A percentile compares a stretch with the other conserved stretches of the same genome.
phyloP scores from a whole-genome alignment of 805 yeast genomes.

The Candida nemodendra region DNA sequence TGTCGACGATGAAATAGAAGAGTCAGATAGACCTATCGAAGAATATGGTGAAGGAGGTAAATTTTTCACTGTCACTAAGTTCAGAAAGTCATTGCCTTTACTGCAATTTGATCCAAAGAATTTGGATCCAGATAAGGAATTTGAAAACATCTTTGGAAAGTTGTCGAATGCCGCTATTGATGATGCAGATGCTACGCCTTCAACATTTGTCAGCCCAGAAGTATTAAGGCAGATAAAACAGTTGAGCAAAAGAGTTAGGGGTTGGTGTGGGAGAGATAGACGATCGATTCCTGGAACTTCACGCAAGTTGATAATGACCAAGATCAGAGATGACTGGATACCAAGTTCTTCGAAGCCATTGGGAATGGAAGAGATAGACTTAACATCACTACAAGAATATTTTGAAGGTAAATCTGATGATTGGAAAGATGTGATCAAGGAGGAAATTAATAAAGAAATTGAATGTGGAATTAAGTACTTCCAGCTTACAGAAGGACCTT shows the following conservation, averaged over 20 bases:
- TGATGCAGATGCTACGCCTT: conserved; percentile 74
- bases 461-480: conserved; percentile 55
- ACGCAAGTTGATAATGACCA: conserved; percentile 64
- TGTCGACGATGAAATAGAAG: conserved; percentile 25
- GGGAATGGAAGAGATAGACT: conserved; percentile 52
- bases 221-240: conserved; percentile 61
- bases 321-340: conserved; percentile 76
- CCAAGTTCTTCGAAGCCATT: conserved; percentile 66
- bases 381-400: conserved; percentile 38
- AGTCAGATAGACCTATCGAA: conserved; percentile 37
- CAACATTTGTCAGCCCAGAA: conserved; percentile 68
- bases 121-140: conserved; percentile 76
- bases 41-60: conserved; percentile 28
- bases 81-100: conserved; percentile 38
- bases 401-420: conserved; percentile 36
- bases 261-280: conserved; percentile 84
- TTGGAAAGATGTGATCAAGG: conserved; percentile 49
- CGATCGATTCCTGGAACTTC: conserved; percentile 71
- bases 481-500: conserved; percentile 41
- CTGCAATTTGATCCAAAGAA: conserved; percentile 48
- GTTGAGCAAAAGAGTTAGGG: conserved; percentile 57
- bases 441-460: conserved; percentile 37
- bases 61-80: conserved; percentile 46
- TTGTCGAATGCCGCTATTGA: conserved; percentile 64
- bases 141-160: conserved; percentile 67